Conservation (phyloP, 768 basidiomycete species). For the Austroboletus festivus region DNA sequence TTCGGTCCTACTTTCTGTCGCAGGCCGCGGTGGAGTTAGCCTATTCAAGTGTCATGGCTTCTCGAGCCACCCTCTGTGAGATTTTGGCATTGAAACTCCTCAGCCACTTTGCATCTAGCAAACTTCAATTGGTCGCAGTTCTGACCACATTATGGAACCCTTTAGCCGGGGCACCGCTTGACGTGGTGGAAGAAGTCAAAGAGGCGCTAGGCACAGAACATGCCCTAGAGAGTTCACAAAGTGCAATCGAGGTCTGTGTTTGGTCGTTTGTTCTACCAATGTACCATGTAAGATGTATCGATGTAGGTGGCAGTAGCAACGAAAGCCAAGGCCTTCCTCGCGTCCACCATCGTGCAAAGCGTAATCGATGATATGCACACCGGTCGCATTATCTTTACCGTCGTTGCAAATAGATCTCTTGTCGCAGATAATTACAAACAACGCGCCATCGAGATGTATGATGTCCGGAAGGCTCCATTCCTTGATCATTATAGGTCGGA, state of each 20-base stretch:
- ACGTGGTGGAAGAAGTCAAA: constrained; percentile 68
- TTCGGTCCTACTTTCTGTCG: constrained; percentile 73
- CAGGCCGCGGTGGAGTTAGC: constrained; percentile 71
- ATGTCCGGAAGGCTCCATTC: constrained; percentile 62
- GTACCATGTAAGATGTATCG: background rate
- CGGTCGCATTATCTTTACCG: constrained; percentile 70
- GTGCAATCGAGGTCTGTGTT: constrained; percentile 75
- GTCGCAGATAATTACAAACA: constrained; percentile 90
- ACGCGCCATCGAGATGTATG: constrained; percentile 69
- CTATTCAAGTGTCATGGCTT: constrained; percentile 66
- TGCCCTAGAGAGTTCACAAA: constrained; percentile 62
- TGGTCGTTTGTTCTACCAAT: background rate
- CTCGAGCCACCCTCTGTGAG: constrained; percentile 80
- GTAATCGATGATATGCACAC: constrained; percentile 86
- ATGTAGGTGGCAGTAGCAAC: constrained; percentile 85
- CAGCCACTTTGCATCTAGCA: constrained; percentile 65
- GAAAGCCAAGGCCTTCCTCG: constrained; percentile 77
- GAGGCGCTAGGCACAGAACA: constrained; percentile 53
- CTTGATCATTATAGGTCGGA: constrained; percentile 78
- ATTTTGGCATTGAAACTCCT: constrained; percentile 87
- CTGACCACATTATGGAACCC: constrained; percentile 85
- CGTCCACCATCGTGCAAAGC: constrained; percentile 79
- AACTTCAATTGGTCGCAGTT: constrained; percentile 73
- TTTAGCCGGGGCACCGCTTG: constrained; percentile 66
- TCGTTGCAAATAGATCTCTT: constrained; percentile 63